Percentiles rank a stretch among this genome's conserved stretches.
These are phyloP conservation scores for Gonapodya prolifera DNA, from an alignment of 192 early-diverging fungal species.

Conservation along the genomic window DNA sequence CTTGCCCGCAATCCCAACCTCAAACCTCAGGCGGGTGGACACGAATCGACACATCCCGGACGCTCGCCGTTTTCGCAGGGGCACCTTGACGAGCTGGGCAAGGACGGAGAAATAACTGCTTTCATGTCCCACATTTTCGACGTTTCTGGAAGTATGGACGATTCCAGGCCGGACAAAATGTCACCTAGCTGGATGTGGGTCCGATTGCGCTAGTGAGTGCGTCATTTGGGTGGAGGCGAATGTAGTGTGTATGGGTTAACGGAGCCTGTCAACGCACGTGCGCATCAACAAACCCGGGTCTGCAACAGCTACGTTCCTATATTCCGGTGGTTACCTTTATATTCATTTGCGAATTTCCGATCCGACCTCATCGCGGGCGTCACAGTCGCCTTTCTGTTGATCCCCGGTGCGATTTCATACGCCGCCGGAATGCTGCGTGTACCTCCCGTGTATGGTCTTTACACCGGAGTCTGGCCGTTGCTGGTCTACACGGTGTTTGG, in stretches of 20 bases:
- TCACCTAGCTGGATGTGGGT: not conserved
- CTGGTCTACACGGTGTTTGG: constrained; percentile 83
- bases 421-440: constrained; percentile 73
- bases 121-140: not conserved
- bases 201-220: not conserved
- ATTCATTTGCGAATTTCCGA: constrained; percentile 46
- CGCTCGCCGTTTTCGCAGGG: no score
- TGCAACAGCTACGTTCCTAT: constrained; percentile 89
- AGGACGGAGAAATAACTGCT: not conserved
- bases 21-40: no score
- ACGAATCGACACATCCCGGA: no score
- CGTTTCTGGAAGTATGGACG: not conserved
- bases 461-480: constrained; percentile 69
- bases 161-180: not conserved
- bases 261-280: no score
- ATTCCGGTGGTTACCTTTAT: constrained; percentile 81
- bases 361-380: constrained; percentile 75
- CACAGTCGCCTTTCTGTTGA: constrained; percentile 46
- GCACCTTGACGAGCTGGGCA: no score
- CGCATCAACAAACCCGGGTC: no score
- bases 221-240: no score
- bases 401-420: constrained; percentile 55
- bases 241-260: no score
- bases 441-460: constrained; percentile 81
- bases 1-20: no score